Conservation (phyloP, 192 early-diverging fungal species). For the Rhizophagus prolifer region DNA sequence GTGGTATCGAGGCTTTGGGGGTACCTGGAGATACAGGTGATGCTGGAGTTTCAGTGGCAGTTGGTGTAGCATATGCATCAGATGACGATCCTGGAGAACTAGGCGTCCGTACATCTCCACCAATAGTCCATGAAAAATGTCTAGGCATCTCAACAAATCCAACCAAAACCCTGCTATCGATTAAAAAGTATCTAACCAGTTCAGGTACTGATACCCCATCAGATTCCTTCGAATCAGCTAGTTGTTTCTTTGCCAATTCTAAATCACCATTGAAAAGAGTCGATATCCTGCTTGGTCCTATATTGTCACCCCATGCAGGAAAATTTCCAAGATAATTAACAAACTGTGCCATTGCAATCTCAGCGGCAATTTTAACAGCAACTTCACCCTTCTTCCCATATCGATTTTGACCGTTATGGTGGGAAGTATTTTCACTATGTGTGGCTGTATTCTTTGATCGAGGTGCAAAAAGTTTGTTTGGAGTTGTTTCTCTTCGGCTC, state of each 20-base stretch:
- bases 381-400: constrained; percentile 34
- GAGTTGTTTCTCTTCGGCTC: constrained; percentile 33
- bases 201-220: constrained; percentile 22
- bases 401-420: not conserved
- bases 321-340: constrained; percentile 72
- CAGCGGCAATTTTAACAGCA: constrained; percentile 69
- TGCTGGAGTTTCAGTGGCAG: not conserved
- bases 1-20: not conserved
- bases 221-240: constrained; percentile 18
- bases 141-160: constrained; percentile 64
- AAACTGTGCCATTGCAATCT: constrained; percentile 68
- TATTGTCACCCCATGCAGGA: constrained; percentile 60
- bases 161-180: constrained; percentile 66
- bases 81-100: not conserved
- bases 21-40: constrained; percentile 10
- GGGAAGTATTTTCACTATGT: constrained; percentile 28
- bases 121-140: constrained; percentile 4
- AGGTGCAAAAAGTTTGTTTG: constrained; percentile 41
- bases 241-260: constrained; percentile 22
- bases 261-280: constrained; percentile 65
- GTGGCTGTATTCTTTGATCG: constrained; percentile 33
- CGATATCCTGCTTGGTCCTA: constrained; percentile 60
- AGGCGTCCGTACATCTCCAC: not conserved
- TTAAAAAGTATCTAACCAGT: constrained; percentile 65
- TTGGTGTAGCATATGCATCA: not conserved